Conservation (phyloP, 2,329 filamentous ascomycete genomes). For the Sporothrix pallida region DNA sequence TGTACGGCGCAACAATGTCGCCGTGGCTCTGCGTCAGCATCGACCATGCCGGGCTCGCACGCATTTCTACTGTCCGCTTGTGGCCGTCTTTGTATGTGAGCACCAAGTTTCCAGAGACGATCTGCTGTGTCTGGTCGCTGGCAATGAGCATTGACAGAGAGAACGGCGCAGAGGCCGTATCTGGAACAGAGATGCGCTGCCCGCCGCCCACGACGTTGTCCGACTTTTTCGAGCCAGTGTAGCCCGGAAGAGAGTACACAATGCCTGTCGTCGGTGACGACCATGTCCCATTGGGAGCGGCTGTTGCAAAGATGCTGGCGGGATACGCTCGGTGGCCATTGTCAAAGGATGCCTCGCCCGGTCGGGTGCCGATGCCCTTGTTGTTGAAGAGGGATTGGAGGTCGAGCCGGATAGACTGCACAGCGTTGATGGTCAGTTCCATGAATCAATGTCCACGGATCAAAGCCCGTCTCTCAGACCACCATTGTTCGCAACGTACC, state of each 20-base stretch:
- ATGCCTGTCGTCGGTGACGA: constrained; percentile 47
- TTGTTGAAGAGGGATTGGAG: constrained; percentile 53
- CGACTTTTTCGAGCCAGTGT: constrained; percentile 41
- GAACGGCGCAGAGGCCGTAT: constrained; percentile 31
- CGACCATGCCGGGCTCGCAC: constrained; percentile 20
- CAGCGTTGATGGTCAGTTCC: background rate
- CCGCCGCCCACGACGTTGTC: constrained; percentile 54
- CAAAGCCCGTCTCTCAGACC: no score
- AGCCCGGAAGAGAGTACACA: constrained; percentile 51
- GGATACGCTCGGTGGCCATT: constrained; percentile 51
- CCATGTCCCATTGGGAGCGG: constrained; percentile 12
- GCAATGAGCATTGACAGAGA: constrained; percentile 37
- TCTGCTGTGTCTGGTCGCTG: constrained; percentile 48
- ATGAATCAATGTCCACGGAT: background rate
- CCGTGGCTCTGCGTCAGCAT: constrained; percentile 46
- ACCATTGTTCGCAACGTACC: background rate
- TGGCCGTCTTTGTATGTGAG: constrained; percentile 47
- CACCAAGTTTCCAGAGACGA: constrained; percentile 50
- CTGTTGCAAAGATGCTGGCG: constrained; percentile 31
- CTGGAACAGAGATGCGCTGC: constrained; percentile 41
- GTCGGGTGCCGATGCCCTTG: constrained; percentile 52
- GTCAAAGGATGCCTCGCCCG: constrained; percentile 56
- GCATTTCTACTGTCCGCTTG: constrained; percentile 40
- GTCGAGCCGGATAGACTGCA: constrained; percentile 42
- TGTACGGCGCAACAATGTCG: constrained; percentile 52